A percentile compares a stretch with the other conserved stretches of the same genome.
Conservation (phyloP, 306 rosid species). For the Citrullus colocynthis region DNA sequence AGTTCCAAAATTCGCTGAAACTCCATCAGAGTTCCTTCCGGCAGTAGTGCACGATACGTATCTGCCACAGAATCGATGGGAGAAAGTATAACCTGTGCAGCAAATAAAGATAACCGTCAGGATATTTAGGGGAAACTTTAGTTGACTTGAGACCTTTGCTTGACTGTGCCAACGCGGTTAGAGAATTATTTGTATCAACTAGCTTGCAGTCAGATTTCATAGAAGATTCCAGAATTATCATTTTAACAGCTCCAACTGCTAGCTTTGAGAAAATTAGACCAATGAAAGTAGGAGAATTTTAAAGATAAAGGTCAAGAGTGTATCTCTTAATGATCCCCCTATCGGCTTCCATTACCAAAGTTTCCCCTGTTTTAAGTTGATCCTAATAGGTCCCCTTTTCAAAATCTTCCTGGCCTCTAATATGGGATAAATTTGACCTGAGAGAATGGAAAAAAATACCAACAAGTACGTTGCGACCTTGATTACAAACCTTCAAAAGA, state of each 20-base stretch:
- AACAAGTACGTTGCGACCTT: slow-evolving; percentile 1
- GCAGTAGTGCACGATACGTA: slow-evolving; percentile 90
- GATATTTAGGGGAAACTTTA: not conserved
- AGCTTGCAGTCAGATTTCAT: not conserved
- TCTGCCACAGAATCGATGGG: slow-evolving; percentile 95
- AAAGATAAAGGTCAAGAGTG: not conserved
- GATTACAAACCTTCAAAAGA: slow-evolving; percentile 64
- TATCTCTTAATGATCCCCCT: not conserved
- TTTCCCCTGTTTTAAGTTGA: not conserved
- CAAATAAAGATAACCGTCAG: not conserved
- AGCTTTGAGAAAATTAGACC: not conserved
- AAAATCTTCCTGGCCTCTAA: not conserved
- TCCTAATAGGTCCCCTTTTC: not conserved
- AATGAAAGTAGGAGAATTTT: not conserved
- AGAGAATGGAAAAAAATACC: not conserved
- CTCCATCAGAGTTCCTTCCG: slow-evolving; percentile 98
- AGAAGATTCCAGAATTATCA: not conserved
- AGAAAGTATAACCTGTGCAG: slow-evolving; percentile 75
- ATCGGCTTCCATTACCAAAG: not conserved
- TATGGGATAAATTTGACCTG: slow-evolving; percentile 3
- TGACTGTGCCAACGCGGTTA: not conserved
- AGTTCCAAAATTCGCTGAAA: slow-evolving; percentile 96
- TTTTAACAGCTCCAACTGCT: not conserved
- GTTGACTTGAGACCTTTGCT: not conserved
- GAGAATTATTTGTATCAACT: not conserved